Evolutionary conservation across 2,329 filamentous ascomycete genomes (phyloP), one percentile per base, ranked within the genome.

Genomic region (Colletotrichum endophyticum): DNA sequence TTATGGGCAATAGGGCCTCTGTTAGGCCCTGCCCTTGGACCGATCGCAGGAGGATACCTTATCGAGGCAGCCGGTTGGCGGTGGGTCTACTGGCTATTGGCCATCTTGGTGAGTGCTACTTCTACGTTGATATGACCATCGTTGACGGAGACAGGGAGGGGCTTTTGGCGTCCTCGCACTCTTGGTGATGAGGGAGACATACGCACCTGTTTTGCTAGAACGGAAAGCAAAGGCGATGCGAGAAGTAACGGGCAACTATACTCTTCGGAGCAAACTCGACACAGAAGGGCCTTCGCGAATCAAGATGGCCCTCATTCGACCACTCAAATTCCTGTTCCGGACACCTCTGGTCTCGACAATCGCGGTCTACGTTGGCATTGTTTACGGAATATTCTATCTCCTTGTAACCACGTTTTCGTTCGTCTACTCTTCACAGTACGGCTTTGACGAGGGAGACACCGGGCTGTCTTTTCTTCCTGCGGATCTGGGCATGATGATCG

Each of bases 391-490:
- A 64, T 79, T 92, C 1, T 93, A 91, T 76, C 87, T 84, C 1
- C 82, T 91, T n/a, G 88, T 92, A 78, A 90, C 90, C 2, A 91
- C 90, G 4, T 89, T 92, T 72, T 86, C 88, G 0, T 81, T 87
- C 3, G 89, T 92, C 1, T 92, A 89, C 76, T 81, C 87, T 34
- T 81, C 84, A 3, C 81, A 85, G 44, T 93, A 92, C 77, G 83
- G 85, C 56, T 92, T 92, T 81, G 82, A 82, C 30, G 84, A 84
- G 12, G 84, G 87, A 8, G 81, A 83, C 34, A 83, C 83, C 22
- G 86, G 84, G 3, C 84, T 94, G 39, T 84, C 90, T 30, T 91
- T 89, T n/a, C 88, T 92, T 0, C 90, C 92, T 66, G 87, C 90
- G 8, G 85, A 89, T 72, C 80, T 86, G 39, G 89, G 83, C 68